Evolutionary conservation across 2,329 filamentous ascomycete species (phyloP).

Genomic region (Fusarium subtropicale): DNA sequence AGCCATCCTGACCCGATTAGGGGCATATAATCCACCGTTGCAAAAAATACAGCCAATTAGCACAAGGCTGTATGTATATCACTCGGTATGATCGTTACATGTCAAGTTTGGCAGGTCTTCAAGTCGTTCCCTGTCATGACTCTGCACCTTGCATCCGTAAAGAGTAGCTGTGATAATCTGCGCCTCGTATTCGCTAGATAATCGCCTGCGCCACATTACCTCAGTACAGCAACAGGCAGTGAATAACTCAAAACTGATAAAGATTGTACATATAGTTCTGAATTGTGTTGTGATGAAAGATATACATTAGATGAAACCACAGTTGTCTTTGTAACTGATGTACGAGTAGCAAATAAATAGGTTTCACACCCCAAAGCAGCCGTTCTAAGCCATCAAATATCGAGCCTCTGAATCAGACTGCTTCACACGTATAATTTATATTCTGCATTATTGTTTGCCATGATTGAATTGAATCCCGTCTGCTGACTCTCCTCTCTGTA

Average conservation of each 20-base stretch:
- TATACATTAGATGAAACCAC: neutral
- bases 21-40: accelerated
- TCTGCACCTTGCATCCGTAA: neutral
- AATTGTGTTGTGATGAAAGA: accelerated
- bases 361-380: accelerated
- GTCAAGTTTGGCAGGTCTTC: neutral
- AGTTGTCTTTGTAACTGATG: neutral
- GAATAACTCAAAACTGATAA: neutral
- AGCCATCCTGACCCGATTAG: too few relatives aligned
- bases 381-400: accelerated
- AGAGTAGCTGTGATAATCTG: neutral
- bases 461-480: neutral
- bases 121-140: neutral
- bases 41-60: too few relatives aligned
- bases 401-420: neutral
- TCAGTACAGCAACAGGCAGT: neutral
- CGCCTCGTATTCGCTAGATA: neutral
- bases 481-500: accelerated
- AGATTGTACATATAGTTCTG: accelerated
- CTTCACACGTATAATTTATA: accelerated
- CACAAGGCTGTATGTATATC: too few relatives aligned
- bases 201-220: neutral
- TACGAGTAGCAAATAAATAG: neutral
- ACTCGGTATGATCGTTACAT: too few relatives aligned
- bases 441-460: accelerated